Evolutionary conservation across 1,139 yeast species (phyloP).

Genomic region (Pichia sp.): DNA sequence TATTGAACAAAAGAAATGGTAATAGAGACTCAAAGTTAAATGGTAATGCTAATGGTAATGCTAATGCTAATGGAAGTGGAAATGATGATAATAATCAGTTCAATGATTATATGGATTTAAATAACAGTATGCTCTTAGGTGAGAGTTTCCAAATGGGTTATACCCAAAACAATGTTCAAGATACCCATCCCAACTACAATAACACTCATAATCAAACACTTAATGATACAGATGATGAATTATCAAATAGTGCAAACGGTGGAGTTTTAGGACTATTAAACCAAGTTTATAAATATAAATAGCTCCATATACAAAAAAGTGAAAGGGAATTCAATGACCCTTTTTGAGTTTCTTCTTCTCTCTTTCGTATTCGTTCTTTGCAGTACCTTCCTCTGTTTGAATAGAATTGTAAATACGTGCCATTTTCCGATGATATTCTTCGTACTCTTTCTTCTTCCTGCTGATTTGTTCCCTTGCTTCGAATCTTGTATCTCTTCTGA

Average conservation of each 20-base stretch:
- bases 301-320: slow-evolving; percentile 13
- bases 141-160: slow-evolving; percentile 24
- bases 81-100: too few species aligned
- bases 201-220: slow-evolving; percentile 18
- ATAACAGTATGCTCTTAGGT: slow-evolving; percentile 27
- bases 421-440: slow-evolving; percentile 84
- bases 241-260: slow-evolving; percentile 27
- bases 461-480: slow-evolving; percentile 78
- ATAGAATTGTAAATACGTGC: slow-evolving; percentile 78
- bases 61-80: too few species aligned
- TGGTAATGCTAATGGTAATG: too few species aligned
- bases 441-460: slow-evolving; percentile 68
- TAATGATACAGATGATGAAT: slow-evolving; percentile 29
- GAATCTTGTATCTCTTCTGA: slow-evolving; percentile 82
- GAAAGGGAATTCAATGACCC: slow-evolving; percentile 5
- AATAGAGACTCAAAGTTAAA: too few species aligned
- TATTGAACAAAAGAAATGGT: slow-evolving; percentile 18
- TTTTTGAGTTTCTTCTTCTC: slow-evolving; percentile 65
- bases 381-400: slow-evolving; percentile 90
- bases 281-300: slow-evolving; percentile 67
- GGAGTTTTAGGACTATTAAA: slow-evolving; percentile 82
- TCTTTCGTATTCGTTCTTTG: slow-evolving; percentile 82
- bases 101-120: too few species aligned
- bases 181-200: too few species aligned
- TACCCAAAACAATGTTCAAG: slow-evolving; percentile 1